A percentile compares a stretch with the other conserved stretches of the same genome.
These are phyloP conservation scores for Kwoniella sp. DNA, from an alignment of 768 basidiomycete species.

Conservation along the genomic window DNA sequence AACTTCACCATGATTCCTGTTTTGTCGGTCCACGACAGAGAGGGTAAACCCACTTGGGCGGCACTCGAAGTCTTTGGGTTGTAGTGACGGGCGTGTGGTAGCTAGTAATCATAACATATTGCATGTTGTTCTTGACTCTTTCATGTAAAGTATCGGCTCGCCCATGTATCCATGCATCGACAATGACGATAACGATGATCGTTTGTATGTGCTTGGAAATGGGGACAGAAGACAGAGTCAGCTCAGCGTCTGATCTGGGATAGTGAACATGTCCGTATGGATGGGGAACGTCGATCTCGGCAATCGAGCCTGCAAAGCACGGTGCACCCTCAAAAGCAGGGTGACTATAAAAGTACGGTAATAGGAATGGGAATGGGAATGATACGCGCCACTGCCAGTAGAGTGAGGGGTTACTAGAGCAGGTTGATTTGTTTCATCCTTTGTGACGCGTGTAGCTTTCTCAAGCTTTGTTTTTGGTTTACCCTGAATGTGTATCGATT, in stretches of 20 bases:
- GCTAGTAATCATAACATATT: too few species aligned
- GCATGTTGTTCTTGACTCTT: too few species aligned
- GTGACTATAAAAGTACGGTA: not conserved
- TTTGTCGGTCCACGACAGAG: constrained; percentile 23
- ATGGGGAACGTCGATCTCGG: not conserved
- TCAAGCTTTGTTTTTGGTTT: not conserved
- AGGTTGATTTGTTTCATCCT: constrained; percentile 15
- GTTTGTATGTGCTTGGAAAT: too few species aligned
- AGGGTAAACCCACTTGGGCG: constrained; percentile 4
- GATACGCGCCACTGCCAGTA: constrained; percentile 14
- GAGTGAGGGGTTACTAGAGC: not conserved
- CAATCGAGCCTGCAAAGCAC: not conserved
- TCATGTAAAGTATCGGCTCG: too few species aligned
- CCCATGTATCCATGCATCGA: too few species aligned
- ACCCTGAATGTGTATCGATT: constrained; percentile 6
- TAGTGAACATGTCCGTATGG: too few species aligned
- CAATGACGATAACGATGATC: too few species aligned
- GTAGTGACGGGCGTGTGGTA: not conserved
- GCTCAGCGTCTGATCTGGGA: too few species aligned
- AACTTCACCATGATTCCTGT: constrained; percentile 33
- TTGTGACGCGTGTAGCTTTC: constrained; percentile 12
- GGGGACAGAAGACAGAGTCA: too few species aligned
- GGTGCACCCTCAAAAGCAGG: not conserved
- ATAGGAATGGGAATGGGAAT: not conserved
- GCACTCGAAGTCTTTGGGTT: constrained; percentile 34